Percentiles rank a stretch among this genome's conserved stretches.
Conservation (phyloP, 2,329 filamentous ascomycete genomes). For the Bipolaris cookei region DNA sequence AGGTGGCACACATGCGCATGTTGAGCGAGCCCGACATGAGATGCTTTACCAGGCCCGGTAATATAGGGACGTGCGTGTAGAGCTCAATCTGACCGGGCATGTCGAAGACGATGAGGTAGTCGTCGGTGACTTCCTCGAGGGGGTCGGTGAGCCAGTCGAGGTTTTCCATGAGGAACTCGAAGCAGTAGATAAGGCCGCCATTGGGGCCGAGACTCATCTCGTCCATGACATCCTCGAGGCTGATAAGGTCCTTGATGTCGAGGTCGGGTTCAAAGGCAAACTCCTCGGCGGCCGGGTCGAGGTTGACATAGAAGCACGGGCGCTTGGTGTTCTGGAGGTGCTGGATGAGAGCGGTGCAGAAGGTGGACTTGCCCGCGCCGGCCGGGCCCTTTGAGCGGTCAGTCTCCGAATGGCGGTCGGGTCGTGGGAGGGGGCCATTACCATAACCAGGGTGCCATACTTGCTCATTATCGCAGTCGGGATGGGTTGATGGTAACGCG, state of each 20-base stretch:
- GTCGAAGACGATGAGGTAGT: slow-evolving; percentile 97
- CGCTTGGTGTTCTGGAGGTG: slow-evolving; percentile 88
- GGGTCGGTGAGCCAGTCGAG: slow-evolving; percentile 88
- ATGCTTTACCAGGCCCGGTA: slow-evolving; percentile 82
- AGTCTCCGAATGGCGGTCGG: neutral
- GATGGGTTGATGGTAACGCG: slow-evolving; percentile 5
- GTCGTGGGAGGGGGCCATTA: slow-evolving; percentile 7
- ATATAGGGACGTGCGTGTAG: slow-evolving; percentile 93
- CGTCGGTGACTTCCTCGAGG: slow-evolving; percentile 84
- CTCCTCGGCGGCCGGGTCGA: slow-evolving; percentile 92
- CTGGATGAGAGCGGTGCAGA: slow-evolving; percentile 91
- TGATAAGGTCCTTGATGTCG: slow-evolving; percentile 94
- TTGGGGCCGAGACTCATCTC: slow-evolving; percentile 90
- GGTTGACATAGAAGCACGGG: slow-evolving; percentile 97
- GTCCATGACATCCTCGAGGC: slow-evolving; percentile 94
- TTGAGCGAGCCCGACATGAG: slow-evolving; percentile 83
- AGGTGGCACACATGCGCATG: slow-evolving; percentile 89
- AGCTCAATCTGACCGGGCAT: slow-evolving; percentile 99
- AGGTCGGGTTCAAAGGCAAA: slow-evolving; percentile 92
- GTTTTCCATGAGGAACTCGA: slow-evolving; percentile 94
- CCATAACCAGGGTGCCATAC: slow-evolving; percentile 94
- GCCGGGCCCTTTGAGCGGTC: slow-evolving; percentile 70
- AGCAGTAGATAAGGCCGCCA: slow-evolving; percentile 92
- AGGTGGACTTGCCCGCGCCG: slow-evolving; percentile 95
- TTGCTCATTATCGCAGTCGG: slow-evolving; percentile 73